These are phyloP conservation scores for Ambrosia trifida DNA, from an alignment of 129 eudicot species.

Conservation along the genomic window DNA sequence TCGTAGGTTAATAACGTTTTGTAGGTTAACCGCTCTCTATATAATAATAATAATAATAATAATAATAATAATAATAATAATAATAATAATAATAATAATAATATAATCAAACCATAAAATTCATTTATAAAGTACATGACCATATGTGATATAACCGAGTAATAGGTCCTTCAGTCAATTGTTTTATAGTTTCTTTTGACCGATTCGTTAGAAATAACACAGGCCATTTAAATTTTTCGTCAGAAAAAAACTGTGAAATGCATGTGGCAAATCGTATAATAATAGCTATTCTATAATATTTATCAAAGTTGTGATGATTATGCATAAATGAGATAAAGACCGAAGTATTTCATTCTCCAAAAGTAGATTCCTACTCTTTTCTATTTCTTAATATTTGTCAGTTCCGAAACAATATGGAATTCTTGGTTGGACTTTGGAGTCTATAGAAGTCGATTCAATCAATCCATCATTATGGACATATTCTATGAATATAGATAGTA, in stretches of 20 bases:
- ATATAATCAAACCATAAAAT: too few relatives aligned
- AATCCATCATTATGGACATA: neutral
- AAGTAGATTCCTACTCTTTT: slow-evolving; percentile 1
- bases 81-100: too few relatives aligned
- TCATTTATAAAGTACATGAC: too few relatives aligned
- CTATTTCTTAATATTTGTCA: neutral
- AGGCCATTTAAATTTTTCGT: neutral
- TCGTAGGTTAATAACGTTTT: too few relatives aligned
- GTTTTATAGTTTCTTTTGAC: too few relatives aligned
- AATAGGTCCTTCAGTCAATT: too few relatives aligned
- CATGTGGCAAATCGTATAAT: neutral
- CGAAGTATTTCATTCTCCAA: neutral
- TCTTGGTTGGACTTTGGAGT: slow-evolving; percentile 12
- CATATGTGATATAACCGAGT: too few relatives aligned
- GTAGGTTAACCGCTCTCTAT: too few relatives aligned
- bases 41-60: too few relatives aligned
- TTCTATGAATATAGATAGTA: neutral
- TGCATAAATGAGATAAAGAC: neutral
- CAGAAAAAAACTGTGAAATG: neutral
- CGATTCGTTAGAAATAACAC: too few relatives aligned
- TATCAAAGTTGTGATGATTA: slow-evolving; percentile 9
- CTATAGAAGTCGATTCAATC: neutral
- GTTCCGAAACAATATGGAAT: slow-evolving; percentile 8
- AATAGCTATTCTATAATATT: neutral
- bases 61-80: too few relatives aligned